phyloP scores from a whole-genome alignment of 2,329 filamentous ascomycete species.

The Oidium heveae region DNA sequence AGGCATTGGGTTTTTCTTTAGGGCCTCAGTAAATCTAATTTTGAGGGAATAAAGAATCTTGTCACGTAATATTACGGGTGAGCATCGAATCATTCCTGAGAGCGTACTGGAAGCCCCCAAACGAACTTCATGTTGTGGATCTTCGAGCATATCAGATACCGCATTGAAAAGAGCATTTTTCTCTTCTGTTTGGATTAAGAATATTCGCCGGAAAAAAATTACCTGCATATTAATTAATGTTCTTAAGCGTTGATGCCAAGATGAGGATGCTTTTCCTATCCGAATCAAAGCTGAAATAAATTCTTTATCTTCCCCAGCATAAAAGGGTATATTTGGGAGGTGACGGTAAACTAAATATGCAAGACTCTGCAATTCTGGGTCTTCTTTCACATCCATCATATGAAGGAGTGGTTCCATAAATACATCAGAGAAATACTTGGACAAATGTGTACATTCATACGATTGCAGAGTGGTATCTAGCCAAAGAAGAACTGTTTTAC shows the following conservation, averaged over 20 bases:
- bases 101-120: slow-evolving; percentile 79
- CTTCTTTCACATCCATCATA: slow-evolving; percentile 99
- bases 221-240: slow-evolving; percentile 97
- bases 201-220: slow-evolving; percentile 88
- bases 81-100: slow-evolving; percentile 95
- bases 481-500: slow-evolving; percentile 90
- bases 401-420: slow-evolving; percentile 87
- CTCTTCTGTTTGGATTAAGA: slow-evolving; percentile 52
- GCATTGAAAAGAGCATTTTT: slow-evolving; percentile 67
- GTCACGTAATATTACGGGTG: slow-evolving; percentile 53
- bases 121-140: slow-evolving; percentile 79
- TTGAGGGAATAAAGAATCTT: slow-evolving; percentile 54
- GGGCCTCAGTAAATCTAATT: slow-evolving; percentile 49
- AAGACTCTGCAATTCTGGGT: slow-evolving; percentile 78
- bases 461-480: slow-evolving; percentile 76
- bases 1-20: slow-evolving; percentile 70
- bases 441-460: slow-evolving; percentile 74
- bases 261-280: slow-evolving; percentile 60
- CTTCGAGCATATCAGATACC: slow-evolving; percentile 86
- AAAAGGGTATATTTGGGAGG: slow-evolving; percentile 82
- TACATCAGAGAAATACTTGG: slow-evolving; percentile 69
- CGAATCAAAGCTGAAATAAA: slow-evolving; percentile 73
- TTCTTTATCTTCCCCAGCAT: slow-evolving; percentile 55
- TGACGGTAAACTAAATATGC: slow-evolving; percentile 96
- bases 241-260: slow-evolving; percentile 87